Evolutionary conservation across 805 yeast genomes (phyloP).

Genomic region (Grigorovia jiainica): DNA sequence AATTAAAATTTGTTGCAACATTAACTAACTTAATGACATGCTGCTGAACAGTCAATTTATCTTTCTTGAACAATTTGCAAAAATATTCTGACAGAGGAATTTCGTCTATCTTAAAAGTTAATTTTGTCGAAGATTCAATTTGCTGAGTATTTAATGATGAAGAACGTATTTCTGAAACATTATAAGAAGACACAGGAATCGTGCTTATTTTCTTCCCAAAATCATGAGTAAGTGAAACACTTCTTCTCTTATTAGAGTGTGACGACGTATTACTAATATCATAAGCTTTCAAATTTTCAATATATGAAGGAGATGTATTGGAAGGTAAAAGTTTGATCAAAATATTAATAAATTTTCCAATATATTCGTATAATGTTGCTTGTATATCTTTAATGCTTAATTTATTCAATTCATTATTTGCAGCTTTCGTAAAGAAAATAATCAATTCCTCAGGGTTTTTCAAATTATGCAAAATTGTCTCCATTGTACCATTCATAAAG

Average conservation of each 20-base stretch:
- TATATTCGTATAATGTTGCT: slow-evolving; percentile 17
- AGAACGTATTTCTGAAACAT: too few species aligned
- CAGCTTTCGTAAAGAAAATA: slow-evolving; percentile 42
- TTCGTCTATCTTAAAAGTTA: slow-evolving; percentile 46
- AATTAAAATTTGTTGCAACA: slow-evolving; percentile 12
- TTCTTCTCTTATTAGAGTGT: background rate
- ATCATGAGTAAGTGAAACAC: background rate
- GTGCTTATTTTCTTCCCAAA: background rate
- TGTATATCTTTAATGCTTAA: slow-evolving; percentile 23
- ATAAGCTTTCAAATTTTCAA: slow-evolving; percentile 36
- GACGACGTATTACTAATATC: slow-evolving; percentile 16
- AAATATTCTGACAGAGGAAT: slow-evolving; percentile 45
- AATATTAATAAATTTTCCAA: slow-evolving; percentile 18
- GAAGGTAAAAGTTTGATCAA: slow-evolving; percentile 12
- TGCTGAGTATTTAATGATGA: too few species aligned
- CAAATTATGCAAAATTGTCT: slow-evolving; percentile 23
- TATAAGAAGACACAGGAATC: background rate
- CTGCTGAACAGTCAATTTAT: slow-evolving; percentile 41
- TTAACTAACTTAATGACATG: slow-evolving; percentile 34
- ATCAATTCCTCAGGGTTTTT: slow-evolving; percentile 37
- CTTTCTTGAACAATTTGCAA: slow-evolving; percentile 40
- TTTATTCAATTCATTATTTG: slow-evolving; percentile 43
- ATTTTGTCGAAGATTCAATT: slow-evolving; percentile 20
- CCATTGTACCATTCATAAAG: slow-evolving; percentile 33
- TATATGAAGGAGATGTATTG: slow-evolving; percentile 10